phyloP scores from a whole-genome alignment of 768 basidiomycete genomes.

The Suillus tomentosus region DNA sequence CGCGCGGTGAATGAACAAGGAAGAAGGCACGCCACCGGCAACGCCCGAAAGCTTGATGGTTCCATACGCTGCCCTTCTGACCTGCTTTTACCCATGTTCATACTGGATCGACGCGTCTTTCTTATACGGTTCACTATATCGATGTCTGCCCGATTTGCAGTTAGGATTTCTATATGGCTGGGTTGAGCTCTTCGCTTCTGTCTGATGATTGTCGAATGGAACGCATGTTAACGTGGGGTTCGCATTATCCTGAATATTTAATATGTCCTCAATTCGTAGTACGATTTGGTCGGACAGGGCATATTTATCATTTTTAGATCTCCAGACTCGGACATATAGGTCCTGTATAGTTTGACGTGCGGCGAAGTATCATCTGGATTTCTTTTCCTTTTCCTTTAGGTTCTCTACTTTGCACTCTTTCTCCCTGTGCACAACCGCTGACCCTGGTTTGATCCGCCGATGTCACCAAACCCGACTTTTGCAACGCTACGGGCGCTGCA shows the following conservation, averaged over 20 bases:
- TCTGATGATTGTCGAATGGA: constrained; percentile 4
- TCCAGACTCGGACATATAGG: background rate
- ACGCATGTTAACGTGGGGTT: background rate
- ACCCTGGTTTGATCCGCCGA: constrained; percentile 10
- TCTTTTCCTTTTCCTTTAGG: background rate
- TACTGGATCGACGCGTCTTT: background rate
- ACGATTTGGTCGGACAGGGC: background rate
- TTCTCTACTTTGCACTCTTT: background rate
- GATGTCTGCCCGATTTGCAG: background rate
- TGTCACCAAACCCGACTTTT: constrained; percentile 55
- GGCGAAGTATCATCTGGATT: background rate
- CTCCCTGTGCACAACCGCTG: background rate
- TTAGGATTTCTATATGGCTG: background rate
- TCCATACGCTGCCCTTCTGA: background rate
- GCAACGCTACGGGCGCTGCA: constrained; percentile 64
- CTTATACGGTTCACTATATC: background rate
- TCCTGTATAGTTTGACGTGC: background rate
- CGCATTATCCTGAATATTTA: constrained; percentile 1
- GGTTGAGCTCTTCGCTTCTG: background rate
- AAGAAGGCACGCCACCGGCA: background rate
- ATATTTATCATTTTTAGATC: background rate
- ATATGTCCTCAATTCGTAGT: background rate
- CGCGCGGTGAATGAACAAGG: too few relatives aligned
- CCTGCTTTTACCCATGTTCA: background rate
- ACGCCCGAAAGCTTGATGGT: background rate